Percentiles rank a stretch among this genome's conserved stretches.
These are phyloP conservation scores for Eucalyptus victrix DNA, from an alignment of 345 rosid species.

Conservation along the genomic window DNA sequence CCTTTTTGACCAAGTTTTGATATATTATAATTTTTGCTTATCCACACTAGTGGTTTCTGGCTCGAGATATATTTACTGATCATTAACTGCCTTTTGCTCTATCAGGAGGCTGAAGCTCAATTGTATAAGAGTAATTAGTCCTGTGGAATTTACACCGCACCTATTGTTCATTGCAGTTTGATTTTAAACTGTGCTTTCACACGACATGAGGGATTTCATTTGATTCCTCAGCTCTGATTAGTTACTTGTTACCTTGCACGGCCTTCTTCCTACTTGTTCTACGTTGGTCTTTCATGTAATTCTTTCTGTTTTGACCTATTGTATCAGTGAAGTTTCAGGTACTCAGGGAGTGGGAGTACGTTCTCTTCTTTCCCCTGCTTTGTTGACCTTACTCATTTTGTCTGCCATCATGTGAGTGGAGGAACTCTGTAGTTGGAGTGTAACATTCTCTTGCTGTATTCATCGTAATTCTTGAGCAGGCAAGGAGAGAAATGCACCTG, in stretches of 20 bases:
- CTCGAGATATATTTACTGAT: background rate
- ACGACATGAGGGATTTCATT: background rate
- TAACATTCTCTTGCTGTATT: background rate
- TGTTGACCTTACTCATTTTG: background rate
- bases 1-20: background rate
- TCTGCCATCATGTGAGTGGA: background rate
- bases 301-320: background rate
- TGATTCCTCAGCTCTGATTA: background rate
- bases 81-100: background rate
- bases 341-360: background rate
- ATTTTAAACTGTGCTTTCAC: background rate
- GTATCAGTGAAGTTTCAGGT: background rate
- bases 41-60: background rate
- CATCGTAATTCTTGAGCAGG: background rate
- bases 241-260: background rate
- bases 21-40: background rate
- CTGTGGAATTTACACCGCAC: background rate
- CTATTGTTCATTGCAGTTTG: background rate
- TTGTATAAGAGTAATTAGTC: background rate
- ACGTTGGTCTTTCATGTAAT: background rate
- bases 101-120: background rate
- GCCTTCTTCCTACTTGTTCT: background rate
- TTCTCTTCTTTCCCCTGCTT: background rate
- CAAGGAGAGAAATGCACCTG: background rate
- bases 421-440: background rate